Base-by-base conservation (phyloP, 768 basidiomycete species). In the Naganishia vaughanmartiniae region DNA sequence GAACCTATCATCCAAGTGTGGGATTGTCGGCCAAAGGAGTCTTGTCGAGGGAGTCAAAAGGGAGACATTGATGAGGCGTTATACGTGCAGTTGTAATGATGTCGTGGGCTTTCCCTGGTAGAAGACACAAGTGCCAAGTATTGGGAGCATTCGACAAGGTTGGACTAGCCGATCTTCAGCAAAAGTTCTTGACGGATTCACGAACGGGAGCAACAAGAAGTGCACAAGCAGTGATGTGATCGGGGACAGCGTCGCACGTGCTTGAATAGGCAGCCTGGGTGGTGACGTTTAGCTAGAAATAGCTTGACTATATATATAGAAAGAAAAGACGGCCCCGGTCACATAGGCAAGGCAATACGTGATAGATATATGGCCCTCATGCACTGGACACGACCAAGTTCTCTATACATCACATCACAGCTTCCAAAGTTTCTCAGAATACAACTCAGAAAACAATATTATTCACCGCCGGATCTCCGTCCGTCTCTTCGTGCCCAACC, bases 1-100 rank as follows among this genome's bases (percentile, higher is more conserved):
- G 60, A 26, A n/a, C n/a, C 60, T 63, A 26, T 42, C 60, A 63
- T 63, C 60, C 60, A 63, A 42, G 60, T 46, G 26, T 45, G 39
- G 17, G 24, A 42, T 2, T 28, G 24, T 26, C 5, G 39, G 39
- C 28, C 24, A 63, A 63, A 63, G 60, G 60, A 63, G 39, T 15
- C 26, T 63, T 26, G n/a, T 45, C 28, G 60, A 42, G 30, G 39
- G 36, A 63, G 60, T 63, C 60, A 63, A 63, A 63, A 45, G 21
- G 60, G 39, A 42, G 60, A 15, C 60, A 63, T 63, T 30, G 30
- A 11, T 19, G 33, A 5, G 17, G 17, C 54, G 54, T 55, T 31
- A 15, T 28, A 30, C 48, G n/a, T 4, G 7, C 21, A 51, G 48
- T 4, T 51, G 24, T 51, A 51, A 4, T 51, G 48, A 7, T 42